Evolutionary conservation across 345 rosid genomes (phyloP), one percentile per base, ranked within the genome.

Genomic region (Eucalyptus tenuipes): DNA sequence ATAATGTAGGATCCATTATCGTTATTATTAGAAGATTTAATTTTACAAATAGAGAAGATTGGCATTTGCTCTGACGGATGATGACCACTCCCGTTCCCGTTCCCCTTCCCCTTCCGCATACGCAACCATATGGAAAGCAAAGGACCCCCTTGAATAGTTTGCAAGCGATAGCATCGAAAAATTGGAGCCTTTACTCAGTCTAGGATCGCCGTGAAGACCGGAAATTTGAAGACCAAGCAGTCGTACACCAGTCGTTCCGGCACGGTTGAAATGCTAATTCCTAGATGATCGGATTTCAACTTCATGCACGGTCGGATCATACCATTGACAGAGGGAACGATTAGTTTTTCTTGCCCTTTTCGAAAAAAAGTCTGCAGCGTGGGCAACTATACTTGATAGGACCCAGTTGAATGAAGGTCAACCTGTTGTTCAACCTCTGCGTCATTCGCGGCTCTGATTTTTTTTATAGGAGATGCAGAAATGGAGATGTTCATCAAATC

Each of bases 151-250:
- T 3, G 55, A 52, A 52, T 52, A 52, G 24, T 52, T 52, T 52
- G 24, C 55, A 18, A 52, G 55, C 9, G 55, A 17, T 18, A 52
- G 55, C 24, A 52, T 52, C 24, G 9, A 24, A 55, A 55, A 55
- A 55, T 55, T 4, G 5, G 11, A 55, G 5, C 12, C 12, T 55
- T 55, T 55, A 55, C 61, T 55, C 10, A 55, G 29, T 55, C 27
- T 24, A 55, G 27, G 3, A 8, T 55, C 0, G 3, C 61, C 29
- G 6, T 24, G 27, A 55, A 55, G 61, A 8, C 3, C 2, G 0
- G 29, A 55, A 55, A 22, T 22, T 55, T 55, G 61, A 55, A 55
- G 61, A 55, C 29, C 12, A 0, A 55, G 61, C 27, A 20, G 10
- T 55, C 22, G 6, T 55, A 55, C 61, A 55, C 1, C 12, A 24